phyloP scores from a whole-genome alignment of 352 stramenopile species.

The Phytophthora palmivora region DNA sequence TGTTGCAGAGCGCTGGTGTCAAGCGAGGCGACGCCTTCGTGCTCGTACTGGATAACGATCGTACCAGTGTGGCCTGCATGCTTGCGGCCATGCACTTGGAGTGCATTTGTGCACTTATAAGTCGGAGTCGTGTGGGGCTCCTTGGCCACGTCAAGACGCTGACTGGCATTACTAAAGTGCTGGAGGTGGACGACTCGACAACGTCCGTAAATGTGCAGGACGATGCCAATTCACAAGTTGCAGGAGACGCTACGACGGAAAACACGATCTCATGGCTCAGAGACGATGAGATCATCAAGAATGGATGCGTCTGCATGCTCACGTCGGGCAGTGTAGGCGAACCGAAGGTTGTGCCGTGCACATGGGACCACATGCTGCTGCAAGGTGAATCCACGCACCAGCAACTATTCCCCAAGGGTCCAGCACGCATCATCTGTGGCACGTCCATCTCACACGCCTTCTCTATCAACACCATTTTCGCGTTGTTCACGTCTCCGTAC shows the following conservation, averaged over 20 bases:
- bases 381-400: constrained; percentile 82
- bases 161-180: constrained; percentile 64
- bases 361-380: constrained; percentile 78
- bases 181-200: constrained; percentile 54
- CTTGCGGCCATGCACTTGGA: constrained; percentile 70
- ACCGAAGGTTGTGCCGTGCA: constrained; percentile 81
- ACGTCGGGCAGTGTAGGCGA: constrained; percentile 83
- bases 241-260: constrained; percentile 4
- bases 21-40: constrained; percentile 56
- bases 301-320: constrained; percentile 76
- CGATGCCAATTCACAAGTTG: constrained; percentile 24
- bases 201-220: constrained; percentile 30
- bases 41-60: constrained; percentile 77
- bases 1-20: constrained; percentile 50
- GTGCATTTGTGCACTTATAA: constrained; percentile 63
- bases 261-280: constrained; percentile 39
- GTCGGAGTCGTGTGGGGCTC: constrained; percentile 54
- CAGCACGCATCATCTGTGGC: constrained; percentile 71
- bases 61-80: constrained; percentile 76
- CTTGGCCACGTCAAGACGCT: constrained; percentile 57
- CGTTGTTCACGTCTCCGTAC: constrained; percentile 72
- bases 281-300: constrained; percentile 36
- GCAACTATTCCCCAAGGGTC: constrained; percentile 68
- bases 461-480: constrained; percentile 88
- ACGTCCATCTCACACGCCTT: constrained; percentile 89